phyloP scores from a whole-genome alignment of 805 yeast species.

The Candida tammaniensis region DNA sequence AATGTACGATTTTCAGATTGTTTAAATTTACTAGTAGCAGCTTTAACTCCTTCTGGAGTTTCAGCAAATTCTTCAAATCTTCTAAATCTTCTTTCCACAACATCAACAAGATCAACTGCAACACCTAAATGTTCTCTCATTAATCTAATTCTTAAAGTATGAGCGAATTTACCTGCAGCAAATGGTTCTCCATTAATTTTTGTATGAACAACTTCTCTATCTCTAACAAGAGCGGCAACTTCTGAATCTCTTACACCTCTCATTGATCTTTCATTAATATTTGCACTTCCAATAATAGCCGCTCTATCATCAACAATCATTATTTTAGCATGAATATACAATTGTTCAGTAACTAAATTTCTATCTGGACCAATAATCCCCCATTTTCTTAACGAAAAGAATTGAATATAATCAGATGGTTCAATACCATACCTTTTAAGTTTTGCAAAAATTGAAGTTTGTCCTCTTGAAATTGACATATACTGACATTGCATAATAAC shows the following conservation, averaged over 20 bases:
- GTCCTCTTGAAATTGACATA: slow-evolving; percentile 88
- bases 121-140: slow-evolving; percentile 98
- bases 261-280: slow-evolving; percentile 95
- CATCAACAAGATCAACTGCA: slow-evolving; percentile 80
- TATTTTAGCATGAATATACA: slow-evolving; percentile 90
- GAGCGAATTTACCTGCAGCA: slow-evolving; percentile 84
- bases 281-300: slow-evolving; percentile 96
- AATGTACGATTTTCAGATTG: slow-evolving; percentile 30
- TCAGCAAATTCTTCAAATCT: slow-evolving; percentile 46
- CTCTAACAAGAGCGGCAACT: slow-evolving; percentile 85
- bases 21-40: slow-evolving; percentile 44
- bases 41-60: slow-evolving; percentile 38
- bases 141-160: slow-evolving; percentile 79
- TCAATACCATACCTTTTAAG: slow-evolving; percentile 75
- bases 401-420: slow-evolving; percentile 89
- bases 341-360: slow-evolving; percentile 79
- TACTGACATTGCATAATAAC: slow-evolving; percentile 96
- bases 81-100: slow-evolving; percentile 70
- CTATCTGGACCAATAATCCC: slow-evolving; percentile 80
- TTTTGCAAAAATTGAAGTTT: slow-evolving; percentile 81
- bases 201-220: slow-evolving; percentile 63
- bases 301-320: slow-evolving; percentile 90
- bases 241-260: slow-evolving; percentile 93
- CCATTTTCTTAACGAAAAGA: slow-evolving; percentile 93
- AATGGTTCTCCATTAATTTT: slow-evolving; percentile 84